Conservation (phyloP, 2,329 filamentous ascomycete genomes). For the Trichoderma sp. region DNA sequence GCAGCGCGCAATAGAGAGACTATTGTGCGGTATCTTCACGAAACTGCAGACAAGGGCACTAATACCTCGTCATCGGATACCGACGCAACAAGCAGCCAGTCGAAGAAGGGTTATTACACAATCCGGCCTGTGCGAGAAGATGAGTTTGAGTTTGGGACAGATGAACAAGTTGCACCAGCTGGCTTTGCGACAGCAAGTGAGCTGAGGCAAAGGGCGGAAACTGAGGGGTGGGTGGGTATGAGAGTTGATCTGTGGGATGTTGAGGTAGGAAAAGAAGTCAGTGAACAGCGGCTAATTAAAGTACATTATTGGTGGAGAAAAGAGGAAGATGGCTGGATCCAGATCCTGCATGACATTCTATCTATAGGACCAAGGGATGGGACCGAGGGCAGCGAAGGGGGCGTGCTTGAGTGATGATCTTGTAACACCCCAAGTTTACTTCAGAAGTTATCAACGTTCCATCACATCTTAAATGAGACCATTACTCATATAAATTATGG, state of each 20-base stretch:
- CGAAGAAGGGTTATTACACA: neutral
- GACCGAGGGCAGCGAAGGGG: neutral
- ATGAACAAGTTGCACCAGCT: neutral
- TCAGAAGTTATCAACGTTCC: neutral
- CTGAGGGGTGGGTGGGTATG: neutral
- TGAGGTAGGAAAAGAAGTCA: neutral
- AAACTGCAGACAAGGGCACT: neutral
- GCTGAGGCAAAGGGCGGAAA: neutral
- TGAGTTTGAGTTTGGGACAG: neutral
- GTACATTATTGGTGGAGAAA: neutral
- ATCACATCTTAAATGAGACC: neutral
- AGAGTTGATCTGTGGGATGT: neutral
- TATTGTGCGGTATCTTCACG: neutral
- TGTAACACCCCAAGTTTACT: neutral
- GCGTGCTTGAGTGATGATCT: neutral
- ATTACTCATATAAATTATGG: too few relatives aligned
- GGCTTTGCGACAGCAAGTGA: neutral
- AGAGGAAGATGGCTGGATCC: neutral
- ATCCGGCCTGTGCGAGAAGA: neutral
- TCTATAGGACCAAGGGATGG: neutral
- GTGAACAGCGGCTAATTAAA: neutral
- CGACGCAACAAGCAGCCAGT: neutral
- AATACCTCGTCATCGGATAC: neutral
- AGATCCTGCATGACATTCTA: neutral
- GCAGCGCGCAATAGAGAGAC: neutral